Conservation (phyloP, 2,329 filamentous ascomycete species). For the Diplocarpon rosae region DNA sequence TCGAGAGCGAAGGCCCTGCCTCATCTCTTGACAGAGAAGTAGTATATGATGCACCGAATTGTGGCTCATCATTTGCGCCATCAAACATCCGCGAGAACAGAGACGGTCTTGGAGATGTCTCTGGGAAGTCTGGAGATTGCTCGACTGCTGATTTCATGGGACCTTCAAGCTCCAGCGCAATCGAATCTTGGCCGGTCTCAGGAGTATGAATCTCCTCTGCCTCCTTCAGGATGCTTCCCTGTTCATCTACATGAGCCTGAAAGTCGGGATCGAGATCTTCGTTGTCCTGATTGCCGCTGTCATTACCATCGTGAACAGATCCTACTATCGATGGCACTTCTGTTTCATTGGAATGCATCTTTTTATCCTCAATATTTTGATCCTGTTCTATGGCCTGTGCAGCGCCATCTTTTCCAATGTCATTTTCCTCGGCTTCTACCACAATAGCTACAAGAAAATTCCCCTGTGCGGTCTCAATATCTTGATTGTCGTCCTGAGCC, state of each 20-base stretch:
- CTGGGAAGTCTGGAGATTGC: background rate
- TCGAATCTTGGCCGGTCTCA: background rate
- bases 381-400: background rate
- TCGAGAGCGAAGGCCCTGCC: background rate
- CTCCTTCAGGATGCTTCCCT: background rate
- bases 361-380: background rate
- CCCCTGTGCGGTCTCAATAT: too few relatives aligned
- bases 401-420: background rate
- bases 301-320: too few relatives aligned
- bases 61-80: conserved; percentile 16
- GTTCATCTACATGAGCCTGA: background rate
- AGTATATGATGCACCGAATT: conserved; percentile 3
- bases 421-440: background rate
- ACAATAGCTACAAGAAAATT: background rate
- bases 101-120: background rate
- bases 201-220: background rate
- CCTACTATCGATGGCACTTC: too few relatives aligned
- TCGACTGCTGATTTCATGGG: background rate
- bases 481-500: too few relatives aligned
- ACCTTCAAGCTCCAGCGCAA: background rate
- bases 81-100: conserved; percentile 11
- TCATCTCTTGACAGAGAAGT: conserved; percentile 4
- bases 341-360: too few relatives aligned
- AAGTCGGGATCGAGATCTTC: background rate
- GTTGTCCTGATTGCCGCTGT: background rate